Percentiles rank a stretch among this genome's conserved stretches.
These are phyloP conservation scores for Termitomyces eurrhizus DNA, from an alignment of 768 basidiomycete genomes.

Conservation along the genomic window DNA sequence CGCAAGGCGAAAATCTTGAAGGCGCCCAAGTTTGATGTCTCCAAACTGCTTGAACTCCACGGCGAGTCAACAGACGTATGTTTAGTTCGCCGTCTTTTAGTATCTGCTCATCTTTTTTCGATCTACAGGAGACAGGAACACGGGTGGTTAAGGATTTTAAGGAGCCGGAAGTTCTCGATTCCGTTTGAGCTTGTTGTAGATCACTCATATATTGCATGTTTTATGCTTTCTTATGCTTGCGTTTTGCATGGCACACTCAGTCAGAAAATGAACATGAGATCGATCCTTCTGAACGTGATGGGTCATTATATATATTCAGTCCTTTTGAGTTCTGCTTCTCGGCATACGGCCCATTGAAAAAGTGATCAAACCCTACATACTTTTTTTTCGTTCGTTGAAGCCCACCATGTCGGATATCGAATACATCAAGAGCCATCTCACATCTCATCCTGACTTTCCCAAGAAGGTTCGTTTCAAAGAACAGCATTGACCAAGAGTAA, in stretches of 20 bases:
- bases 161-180: conserved; percentile 92
- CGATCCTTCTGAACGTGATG: neutral
- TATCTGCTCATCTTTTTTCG: conserved; percentile 8
- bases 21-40: conserved; percentile 93
- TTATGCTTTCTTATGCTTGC: conserved; percentile 25
- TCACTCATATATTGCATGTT: conserved; percentile 27
- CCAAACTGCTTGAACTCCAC: conserved; percentile 95
- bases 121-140: conserved; percentile 83
- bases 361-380: neutral
- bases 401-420: conserved; percentile 70
- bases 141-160: conserved; percentile 95
- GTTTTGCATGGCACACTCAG: conserved; percentile 11
- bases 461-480: conserved; percentile 59
- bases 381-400: conserved; percentile 8
- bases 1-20: conserved; percentile 99
- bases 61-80: conserved; percentile 92
- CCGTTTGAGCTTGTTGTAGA: conserved; percentile 63
- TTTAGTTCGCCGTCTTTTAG: conserved; percentile 16
- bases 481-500: neutral
- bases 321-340: neutral
- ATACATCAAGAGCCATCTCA: conserved; percentile 59
- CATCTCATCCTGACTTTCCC: conserved; percentile 74
- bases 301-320: neutral
- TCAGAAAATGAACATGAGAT: conserved; percentile 5
- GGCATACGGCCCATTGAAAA: neutral